A percentile compares a stretch with the other conserved stretches of the same genome.
Evolutionary conservation across 2,329 filamentous ascomycete genomes (phyloP).

Genomic region (Pseudogymnoascus sp.): DNA sequence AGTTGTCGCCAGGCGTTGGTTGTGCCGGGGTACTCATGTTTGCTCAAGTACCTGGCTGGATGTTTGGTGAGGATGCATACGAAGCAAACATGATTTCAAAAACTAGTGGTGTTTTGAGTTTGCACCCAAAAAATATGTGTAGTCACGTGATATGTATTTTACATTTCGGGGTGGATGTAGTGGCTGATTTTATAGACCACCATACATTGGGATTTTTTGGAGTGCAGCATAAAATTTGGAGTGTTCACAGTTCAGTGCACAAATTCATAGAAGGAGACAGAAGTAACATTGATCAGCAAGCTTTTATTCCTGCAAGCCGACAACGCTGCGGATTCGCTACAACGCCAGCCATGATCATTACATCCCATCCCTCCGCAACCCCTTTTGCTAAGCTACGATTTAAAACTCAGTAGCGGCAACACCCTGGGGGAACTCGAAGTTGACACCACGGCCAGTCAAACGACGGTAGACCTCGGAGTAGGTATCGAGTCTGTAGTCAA

Average conservation of each 20-base stretch:
- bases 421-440: slow-evolving; percentile 97
- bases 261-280: neutral
- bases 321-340: slow-evolving; percentile 6
- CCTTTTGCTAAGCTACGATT: slow-evolving; percentile 32
- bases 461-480: slow-evolving; percentile 99
- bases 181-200: neutral
- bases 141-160: neutral
- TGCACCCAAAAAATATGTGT: neutral
- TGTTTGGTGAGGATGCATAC: slow-evolving; percentile 14
- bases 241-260: neutral
- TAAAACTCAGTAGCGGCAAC: slow-evolving; percentile 69
- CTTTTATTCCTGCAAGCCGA: slow-evolving; percentile 12
- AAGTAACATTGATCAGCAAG: slow-evolving; percentile 12
- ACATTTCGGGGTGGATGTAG: neutral
- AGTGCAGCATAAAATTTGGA: neutral
- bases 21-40: slow-evolving; percentile 8
- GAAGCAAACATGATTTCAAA: slow-evolving; percentile 11
- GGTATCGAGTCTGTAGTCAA: slow-evolving; percentile 99
- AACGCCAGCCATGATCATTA: slow-evolving; percentile 12
- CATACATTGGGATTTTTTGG: neutral
- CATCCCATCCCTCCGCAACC: slow-evolving; percentile 13
- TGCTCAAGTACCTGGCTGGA: slow-evolving; percentile 12
- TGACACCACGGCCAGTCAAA: slow-evolving; percentile 90
- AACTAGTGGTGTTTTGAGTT: neutral
- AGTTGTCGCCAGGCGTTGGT: slow-evolving; percentile 3